These are phyloP conservation scores for Cryphonectria radicalis DNA, from an alignment of 2,329 filamentous ascomycete genomes.

Conservation along the genomic window DNA sequence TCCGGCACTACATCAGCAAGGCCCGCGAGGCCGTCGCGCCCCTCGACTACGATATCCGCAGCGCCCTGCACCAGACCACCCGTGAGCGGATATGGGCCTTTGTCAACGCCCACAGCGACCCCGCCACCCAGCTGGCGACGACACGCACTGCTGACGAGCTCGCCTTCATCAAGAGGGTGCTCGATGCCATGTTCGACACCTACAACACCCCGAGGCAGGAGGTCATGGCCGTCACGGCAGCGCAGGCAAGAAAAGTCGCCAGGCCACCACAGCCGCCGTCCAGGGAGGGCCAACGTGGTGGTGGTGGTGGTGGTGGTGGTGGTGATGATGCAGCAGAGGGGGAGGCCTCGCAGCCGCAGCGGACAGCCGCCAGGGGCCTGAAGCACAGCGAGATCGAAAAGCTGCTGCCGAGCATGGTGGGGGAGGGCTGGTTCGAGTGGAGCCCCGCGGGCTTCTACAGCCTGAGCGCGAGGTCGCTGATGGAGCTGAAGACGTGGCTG, in stretches of 20 bases:
- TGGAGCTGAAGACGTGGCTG: slow-evolving; percentile 86
- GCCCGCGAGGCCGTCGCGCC: slow-evolving; percentile 74
- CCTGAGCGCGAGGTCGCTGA: slow-evolving; percentile 74
- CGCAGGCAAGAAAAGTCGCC: slow-evolving; percentile 76
- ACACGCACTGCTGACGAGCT: slow-evolving; percentile 82
- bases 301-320: slow-evolving; percentile 39
- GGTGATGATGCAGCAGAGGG: slow-evolving; percentile 41
- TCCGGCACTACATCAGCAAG: slow-evolving; percentile 69
- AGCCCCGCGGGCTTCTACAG: slow-evolving; percentile 74
- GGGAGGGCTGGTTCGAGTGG: slow-evolving; percentile 84
- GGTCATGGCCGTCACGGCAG: slow-evolving; percentile 78
- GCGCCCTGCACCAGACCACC: slow-evolving; percentile 68
- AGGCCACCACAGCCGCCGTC: slow-evolving; percentile 55
- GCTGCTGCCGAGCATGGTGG: slow-evolving; percentile 70
- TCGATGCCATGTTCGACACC: slow-evolving; percentile 91
- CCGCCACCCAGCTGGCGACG: slow-evolving; percentile 85
- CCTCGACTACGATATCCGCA: slow-evolving; percentile 88
- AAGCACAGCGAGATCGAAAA: slow-evolving; percentile 78
- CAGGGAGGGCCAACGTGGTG: slow-evolving; percentile 40
- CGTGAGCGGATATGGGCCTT: slow-evolving; percentile 77
- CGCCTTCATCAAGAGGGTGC: slow-evolving; percentile 81
- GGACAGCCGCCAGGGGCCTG: slow-evolving; percentile 58
- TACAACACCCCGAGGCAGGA: slow-evolving; percentile 82
- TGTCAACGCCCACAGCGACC: slow-evolving; percentile 86
- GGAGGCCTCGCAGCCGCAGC: slow-evolving; percentile 40